Evolutionary conservation across 495 filamentous ascomycete genomes (phyloP), one percentile per base, ranked within the genome.

Genomic region (Podospora anserina): DNA sequence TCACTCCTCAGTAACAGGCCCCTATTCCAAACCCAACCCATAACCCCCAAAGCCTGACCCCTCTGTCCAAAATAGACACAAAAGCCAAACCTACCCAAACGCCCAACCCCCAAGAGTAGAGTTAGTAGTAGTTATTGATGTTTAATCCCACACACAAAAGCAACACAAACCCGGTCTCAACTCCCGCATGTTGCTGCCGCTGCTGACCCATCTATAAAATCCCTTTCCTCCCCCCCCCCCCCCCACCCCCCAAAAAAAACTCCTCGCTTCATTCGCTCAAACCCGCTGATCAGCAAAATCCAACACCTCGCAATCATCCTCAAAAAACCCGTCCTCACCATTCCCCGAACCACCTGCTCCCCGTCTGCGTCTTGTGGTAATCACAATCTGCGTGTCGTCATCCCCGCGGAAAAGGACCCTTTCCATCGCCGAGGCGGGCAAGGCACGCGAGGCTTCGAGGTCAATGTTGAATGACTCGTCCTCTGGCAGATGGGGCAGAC

Each of bases 301-400:
- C 71, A 97, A 82, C 66, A 97, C 91, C 74, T 96, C 93, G 74
- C 91, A 94, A 76, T 95, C 93, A 74, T 97, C 92, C 77, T 97
- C 93, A 72, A 97, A 97, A 78, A 97, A 95, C 3, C 92, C 93
- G 53, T 94, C 91, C 39, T 77, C 91, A 18, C 88, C 86, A 27
- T 84, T 85, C 54, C 72, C 68, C 69, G 79, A 75, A 75, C 76
- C 78, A 73, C 75, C 80, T 74, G 83, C 89, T 80, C 85, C 90
- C 79, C 80, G 81, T n/a, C 90, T 81, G 56, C 92, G 82, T 2
- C 91, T 94, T 11, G 91, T 94, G 26, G 93, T 87, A 49, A 94
- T 87, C 32, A 96, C 88, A 78, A 93, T 89, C 76, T 91, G 89
- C 55, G 82, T 79, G 59, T 88, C 84, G 64, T 91, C 88, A 34